Conservation (phyloP, 305 asterid species). For the Solanum hybrid region DNA sequence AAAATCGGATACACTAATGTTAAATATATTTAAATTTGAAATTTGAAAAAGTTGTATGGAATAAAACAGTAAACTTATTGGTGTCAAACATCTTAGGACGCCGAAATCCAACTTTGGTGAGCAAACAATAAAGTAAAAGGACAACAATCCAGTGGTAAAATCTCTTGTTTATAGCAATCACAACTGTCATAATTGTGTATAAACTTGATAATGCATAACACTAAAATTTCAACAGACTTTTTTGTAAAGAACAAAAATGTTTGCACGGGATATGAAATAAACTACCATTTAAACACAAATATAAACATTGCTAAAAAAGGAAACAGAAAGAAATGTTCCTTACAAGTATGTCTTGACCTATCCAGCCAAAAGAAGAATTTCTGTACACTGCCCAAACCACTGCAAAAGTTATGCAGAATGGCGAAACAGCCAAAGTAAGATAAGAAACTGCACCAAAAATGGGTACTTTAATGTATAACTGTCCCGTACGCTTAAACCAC, state of each 20-base stretch:
- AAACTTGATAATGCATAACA: neutral
- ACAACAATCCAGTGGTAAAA: neutral
- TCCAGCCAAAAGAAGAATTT: constrained; percentile 55
- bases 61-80: neutral
- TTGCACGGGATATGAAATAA: neutral
- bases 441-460: constrained; percentile 59
- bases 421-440: constrained; percentile 62
- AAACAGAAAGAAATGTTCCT: constrained; percentile 1
- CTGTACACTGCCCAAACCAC: constrained; percentile 69
- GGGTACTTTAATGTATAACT: constrained; percentile 53
- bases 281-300: neutral
- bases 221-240: neutral
- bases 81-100: neutral
- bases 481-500: constrained; percentile 58
- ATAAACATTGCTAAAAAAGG: neutral
- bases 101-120: neutral
- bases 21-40: neutral
- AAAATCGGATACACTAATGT: neutral
- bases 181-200: neutral
- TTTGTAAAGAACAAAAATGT: too few relatives aligned
- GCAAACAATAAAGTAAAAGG: neutral
- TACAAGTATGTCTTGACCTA: constrained; percentile 80
- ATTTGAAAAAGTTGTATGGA: neutral
- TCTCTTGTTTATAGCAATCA: neutral
- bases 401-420: constrained; percentile 66